Percentiles rank a stretch among this genome's conserved stretches.
Evolutionary conservation across 306 rosid genomes (phyloP).

Genomic region (Prunus armeniaca): DNA sequence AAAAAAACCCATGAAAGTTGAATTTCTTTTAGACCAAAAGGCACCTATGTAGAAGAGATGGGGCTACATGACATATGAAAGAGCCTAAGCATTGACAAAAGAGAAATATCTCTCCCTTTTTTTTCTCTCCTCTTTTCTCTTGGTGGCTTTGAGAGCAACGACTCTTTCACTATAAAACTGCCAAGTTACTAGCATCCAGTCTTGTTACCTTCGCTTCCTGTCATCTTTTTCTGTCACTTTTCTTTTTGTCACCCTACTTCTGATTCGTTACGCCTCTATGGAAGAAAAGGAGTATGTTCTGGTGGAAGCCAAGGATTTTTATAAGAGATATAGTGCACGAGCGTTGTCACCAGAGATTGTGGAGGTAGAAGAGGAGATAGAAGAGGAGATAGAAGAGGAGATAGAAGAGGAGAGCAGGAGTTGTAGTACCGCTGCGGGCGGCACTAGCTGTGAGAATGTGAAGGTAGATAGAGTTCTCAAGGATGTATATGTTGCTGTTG

Average conservation of each 20-base stretch:
- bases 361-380: slow-evolving; percentile 46
- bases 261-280: slow-evolving; percentile 34
- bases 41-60: not conserved
- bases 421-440: slow-evolving; percentile 22
- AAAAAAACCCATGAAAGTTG: not conserved
- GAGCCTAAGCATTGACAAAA: slow-evolving; percentile 37
- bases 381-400: not conserved
- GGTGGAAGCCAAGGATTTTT: slow-evolving; percentile 33
- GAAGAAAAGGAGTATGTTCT: slow-evolving; percentile 37
- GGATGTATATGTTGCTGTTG: slow-evolving; percentile 77
- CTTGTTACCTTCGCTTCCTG: slow-evolving; percentile 35
- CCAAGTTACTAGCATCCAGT: slow-evolving; percentile 32
- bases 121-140: slow-evolving; percentile 7
- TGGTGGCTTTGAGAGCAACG: slow-evolving; percentile 52
- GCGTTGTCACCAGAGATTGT: slow-evolving; percentile 56
- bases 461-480: slow-evolving; percentile 18
- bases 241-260: slow-evolving; percentile 1
- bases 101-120: slow-evolving; percentile 34
- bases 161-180: slow-evolving; percentile 28
- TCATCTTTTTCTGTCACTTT: not conserved
- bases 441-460: not conserved
- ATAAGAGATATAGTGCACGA: slow-evolving; percentile 11
- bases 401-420: slow-evolving; percentile 16
- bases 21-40: not conserved
- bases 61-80: slow-evolving; percentile 40